Base-by-base conservation (phyloP, 495 filamentous ascomycete species). In the Penicillium bovifimosum region DNA sequence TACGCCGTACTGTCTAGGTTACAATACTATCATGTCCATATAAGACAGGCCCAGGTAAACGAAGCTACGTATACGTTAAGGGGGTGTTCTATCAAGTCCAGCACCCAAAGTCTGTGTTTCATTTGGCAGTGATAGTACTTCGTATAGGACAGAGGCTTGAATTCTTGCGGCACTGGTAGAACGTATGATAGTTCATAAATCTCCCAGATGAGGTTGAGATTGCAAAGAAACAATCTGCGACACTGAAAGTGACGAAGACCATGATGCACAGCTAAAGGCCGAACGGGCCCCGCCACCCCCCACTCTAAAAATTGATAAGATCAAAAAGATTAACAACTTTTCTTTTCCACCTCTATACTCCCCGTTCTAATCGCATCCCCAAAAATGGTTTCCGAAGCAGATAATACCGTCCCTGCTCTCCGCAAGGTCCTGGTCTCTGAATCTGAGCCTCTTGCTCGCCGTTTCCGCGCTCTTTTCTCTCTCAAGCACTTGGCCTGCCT, bases 391-490 rank as follows among this genome's bases (percentile, higher is more conserved):
- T 51, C 52, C 20, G 52, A 61, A 16, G 59, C 48, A 31, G 62
- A 69, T 28, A 51, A 58, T 24, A 73, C 71, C 5, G 59, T 91
- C 60, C 56, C 74, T 40, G 65, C 76, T 41, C 84, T 96, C 40
- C 87, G 90, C 61, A 76, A 84, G 58, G 84, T 85, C 57, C 85
- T 98, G 46, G 82, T 76, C 58, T 83, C 85, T 49, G 91, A 97
- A 71, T 69, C 76, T 28, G 82, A 85, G 51, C 84, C 92, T 20
- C 87, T 98, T 52, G 86, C 91, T 41, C 79, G 86, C 52, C 90
- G 92, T 50, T 99, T 97, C 74, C 91, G 93, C 62, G 95, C 93
- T 24, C 87, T 97, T 58, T 99, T 99, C 76, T 96, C 93, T 10
- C 83, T 99, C 47, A 97, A 97, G 72, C 85, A 96, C 69, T 75